Base-by-base conservation (phyloP, 768 basidiomycete species). In the Russula abietina region DNA sequence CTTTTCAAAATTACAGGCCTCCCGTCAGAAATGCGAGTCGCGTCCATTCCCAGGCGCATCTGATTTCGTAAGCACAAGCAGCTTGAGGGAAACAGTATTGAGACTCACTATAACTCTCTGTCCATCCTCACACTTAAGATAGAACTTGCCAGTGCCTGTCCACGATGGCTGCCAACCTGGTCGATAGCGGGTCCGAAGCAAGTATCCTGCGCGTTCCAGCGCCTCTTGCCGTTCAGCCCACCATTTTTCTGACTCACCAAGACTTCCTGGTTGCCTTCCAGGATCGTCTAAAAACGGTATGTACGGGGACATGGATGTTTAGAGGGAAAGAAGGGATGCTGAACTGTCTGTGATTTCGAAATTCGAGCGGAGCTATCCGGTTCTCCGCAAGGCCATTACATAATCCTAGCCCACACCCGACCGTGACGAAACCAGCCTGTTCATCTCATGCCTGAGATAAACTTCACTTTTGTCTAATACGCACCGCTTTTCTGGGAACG, bases 151-250 rank as follows among this genome's bases (percentile, higher is more conserved):
- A 3, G 60, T 53, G 16, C 28, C 22, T 0, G 8, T 10, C 64
- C 64, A 65, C 3, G 64, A 65, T 1, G 64, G 55, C 36, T 10
- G 24, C 64, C 64, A 65, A 36, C 30, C 55, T 19, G 51, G 52
- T 22, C 46, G 64, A 3, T 48, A 65, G 32, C 64, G 64, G 6
- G 64, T 2, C 2, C 64, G 45, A 14, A 65, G 64, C 56, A 48
- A n/a, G 45, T 61, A 65, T 1, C 64, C 64, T 24, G 60, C 50
- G 0, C 14, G 30, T 28, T 57, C 50, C 4, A 65, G 10, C 0
- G 36, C 41, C 0, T 28, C 14, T 1, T 52, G 50, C 10, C 38
- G 50, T 14, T 24, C 43, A 4, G 3, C 61, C 61, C 61, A 62
- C 62, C 62, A 63, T 30, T 5, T 22, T 54, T 63, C 62, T 9